Evolutionary conservation across 2,329 filamentous ascomycete species (phyloP), one percentile per base, ranked within the genome.

Genomic region (Camillea tinctor): DNA sequence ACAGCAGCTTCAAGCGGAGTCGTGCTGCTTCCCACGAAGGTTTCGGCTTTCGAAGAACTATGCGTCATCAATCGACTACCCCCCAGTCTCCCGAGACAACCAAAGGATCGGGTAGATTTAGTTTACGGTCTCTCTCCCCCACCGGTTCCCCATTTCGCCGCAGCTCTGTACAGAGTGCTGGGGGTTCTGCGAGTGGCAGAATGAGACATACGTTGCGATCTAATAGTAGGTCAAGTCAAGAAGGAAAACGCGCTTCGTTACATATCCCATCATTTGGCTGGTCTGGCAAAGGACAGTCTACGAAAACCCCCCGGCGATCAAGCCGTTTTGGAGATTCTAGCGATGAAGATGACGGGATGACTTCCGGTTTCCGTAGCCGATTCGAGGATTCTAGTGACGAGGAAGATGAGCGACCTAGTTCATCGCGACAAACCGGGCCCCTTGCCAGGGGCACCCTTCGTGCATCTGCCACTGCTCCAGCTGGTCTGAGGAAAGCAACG

Each of bases 1-100:
- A 91, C 51, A 96, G 91, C 75, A 96, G 92, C 72, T 97, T 97
- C 78, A 89, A 85, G 70, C 88, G 91, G 24, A 75, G 79, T 50
- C 83, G 84, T 62, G 76, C 82, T 44, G 72, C 77, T 55, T 71
- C 74, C 5, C 75, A 75, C 49, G 75, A 80, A 50, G 80, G 81
- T 0, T 83, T 86, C 56, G 82, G 79, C 1, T 91, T 96, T 80
- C 88, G 88, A 59, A 83, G 81, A 55, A 92, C 90, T 1, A 91
- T 97, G 90, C 84, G 93, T 60, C 84, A 93, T 60, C 77, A 75
- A 23, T 71, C 75, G 23, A 72, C 78, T 20, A 73, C 76, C 17
- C 66, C 71, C 8, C 73, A 74, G 54, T 66, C 71, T 52, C 71
- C 74, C 9, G 74, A 78, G 50, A 71, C 76, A 23, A 74, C 75